These are phyloP conservation scores for Dactylorhiza incarnata DNA, from an alignment of 106 monocot genomes.

Conservation along the genomic window DNA sequence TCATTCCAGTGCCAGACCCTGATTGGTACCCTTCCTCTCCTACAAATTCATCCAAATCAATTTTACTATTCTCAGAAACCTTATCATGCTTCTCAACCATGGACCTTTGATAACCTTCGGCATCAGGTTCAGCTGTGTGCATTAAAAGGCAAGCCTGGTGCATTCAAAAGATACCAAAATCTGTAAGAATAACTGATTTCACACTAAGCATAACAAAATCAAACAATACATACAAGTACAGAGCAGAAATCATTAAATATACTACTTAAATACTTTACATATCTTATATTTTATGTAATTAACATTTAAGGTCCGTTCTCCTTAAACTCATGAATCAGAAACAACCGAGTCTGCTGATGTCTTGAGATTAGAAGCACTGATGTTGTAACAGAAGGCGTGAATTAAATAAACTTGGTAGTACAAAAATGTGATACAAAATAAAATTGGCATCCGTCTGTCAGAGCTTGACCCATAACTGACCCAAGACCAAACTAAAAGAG, in stretches of 20 bases:
- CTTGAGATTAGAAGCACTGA: not conserved
- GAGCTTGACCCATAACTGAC: too few species aligned
- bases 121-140: constrained; percentile 47
- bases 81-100: constrained; percentile 14
- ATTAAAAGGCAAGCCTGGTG: constrained; percentile 69
- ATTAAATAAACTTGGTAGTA: not conserved
- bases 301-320: not conserved
- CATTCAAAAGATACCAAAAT: constrained; percentile 3
- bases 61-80: not conserved
- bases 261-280: not conserved
- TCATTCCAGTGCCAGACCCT: constrained; percentile 14
- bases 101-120: constrained; percentile 7
- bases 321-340: not conserved
- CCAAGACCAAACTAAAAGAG: not conserved
- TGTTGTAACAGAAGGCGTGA: not conserved
- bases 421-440: too few species aligned
- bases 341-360: not conserved
- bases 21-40: constrained; percentile 9
- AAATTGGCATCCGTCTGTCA: too few species aligned
- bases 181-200: not conserved
- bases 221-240: not conserved
- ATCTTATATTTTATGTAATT: not conserved
- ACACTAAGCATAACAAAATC: not conserved
- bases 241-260: not conserved
- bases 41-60: constrained; percentile 12